Conservation (phyloP, 176 grass and related monocot species). For the Aegilops sharonensis region DNA sequence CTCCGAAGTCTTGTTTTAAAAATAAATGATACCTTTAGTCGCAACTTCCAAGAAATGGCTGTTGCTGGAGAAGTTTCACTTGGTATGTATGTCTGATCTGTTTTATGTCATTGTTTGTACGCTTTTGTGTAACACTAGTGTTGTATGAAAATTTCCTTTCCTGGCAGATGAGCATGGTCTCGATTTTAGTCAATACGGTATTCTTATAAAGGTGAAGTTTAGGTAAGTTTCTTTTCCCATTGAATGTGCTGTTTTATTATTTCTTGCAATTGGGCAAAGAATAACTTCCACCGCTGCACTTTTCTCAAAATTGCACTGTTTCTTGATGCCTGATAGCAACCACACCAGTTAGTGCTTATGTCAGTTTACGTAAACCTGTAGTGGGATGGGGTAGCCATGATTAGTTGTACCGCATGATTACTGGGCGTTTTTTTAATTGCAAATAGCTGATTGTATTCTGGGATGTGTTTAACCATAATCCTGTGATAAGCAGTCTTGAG, state of each 20-base stretch:
- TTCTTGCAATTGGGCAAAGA: slow-evolving; percentile 21
- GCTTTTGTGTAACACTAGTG: neutral
- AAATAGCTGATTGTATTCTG: neutral
- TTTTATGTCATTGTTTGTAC: slow-evolving; percentile 7
- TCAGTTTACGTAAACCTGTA: neutral
- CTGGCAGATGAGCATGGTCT: slow-evolving; percentile 79
- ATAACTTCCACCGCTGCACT: neutral
- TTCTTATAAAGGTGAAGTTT: slow-evolving; percentile 97
- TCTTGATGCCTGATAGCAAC: slow-evolving; percentile 10
- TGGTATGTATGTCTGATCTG: slow-evolving; percentile 42
- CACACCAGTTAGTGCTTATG: neutral
- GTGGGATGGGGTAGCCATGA: neutral
- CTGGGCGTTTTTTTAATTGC: too few species aligned
- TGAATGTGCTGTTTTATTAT: neutral
- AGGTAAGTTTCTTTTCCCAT: slow-evolving; percentile 57
- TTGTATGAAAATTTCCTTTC: slow-evolving; percentile 29
- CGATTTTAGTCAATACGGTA: slow-evolving; percentile 84
- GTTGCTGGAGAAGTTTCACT: slow-evolving; percentile 97
- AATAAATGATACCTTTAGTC: slow-evolving; percentile 91
- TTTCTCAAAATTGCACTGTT: neutral
- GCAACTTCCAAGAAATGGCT: slow-evolving; percentile 99
- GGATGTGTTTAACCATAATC: neutral
- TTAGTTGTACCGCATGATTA: neutral
- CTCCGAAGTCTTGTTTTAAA: slow-evolving; percentile 72
- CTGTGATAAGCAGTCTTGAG: neutral